phyloP scores from a whole-genome alignment of 2,329 filamentous ascomycete genomes.

The Neofusicoccum umdonicola region DNA sequence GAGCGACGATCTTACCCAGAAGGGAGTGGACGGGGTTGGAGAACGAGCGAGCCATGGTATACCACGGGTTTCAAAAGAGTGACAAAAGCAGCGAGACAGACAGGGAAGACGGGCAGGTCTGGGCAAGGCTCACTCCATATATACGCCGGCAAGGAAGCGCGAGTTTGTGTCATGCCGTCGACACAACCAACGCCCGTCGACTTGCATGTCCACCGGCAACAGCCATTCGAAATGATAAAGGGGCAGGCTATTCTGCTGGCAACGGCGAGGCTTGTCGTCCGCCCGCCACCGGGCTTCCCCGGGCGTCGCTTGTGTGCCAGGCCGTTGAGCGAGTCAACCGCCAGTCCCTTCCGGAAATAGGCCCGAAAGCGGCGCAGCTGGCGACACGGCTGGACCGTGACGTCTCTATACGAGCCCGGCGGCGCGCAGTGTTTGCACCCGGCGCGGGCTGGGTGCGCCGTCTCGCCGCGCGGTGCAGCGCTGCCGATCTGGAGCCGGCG shows the following conservation, averaged over 20 bases:
- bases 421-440: not conserved
- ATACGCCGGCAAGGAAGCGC: not conserved
- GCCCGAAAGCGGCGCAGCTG: conserved; percentile 1
- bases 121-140: not conserved
- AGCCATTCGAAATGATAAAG: not conserved
- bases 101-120: not conserved
- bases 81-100: not conserved
- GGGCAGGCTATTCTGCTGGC: not conserved
- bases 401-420: not conserved
- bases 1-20: not conserved
- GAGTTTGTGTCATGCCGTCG: not conserved
- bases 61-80: conserved; percentile 5
- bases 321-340: not conserved
- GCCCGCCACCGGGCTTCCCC: not conserved
- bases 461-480: not conserved
- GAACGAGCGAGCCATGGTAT: not conserved
- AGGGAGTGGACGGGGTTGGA: not conserved
- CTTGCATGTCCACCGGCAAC: not conserved
- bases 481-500: too few species aligned
- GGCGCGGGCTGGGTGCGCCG: too few species aligned
- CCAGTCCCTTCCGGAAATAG: not conserved
- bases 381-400: not conserved
- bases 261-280: not conserved
- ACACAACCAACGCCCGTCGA: not conserved
- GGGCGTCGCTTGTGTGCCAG: not conserved